phyloP scores from a whole-genome alignment of 2,329 filamentous ascomycete genomes.

The Neodidymelliopsis sp. region DNA sequence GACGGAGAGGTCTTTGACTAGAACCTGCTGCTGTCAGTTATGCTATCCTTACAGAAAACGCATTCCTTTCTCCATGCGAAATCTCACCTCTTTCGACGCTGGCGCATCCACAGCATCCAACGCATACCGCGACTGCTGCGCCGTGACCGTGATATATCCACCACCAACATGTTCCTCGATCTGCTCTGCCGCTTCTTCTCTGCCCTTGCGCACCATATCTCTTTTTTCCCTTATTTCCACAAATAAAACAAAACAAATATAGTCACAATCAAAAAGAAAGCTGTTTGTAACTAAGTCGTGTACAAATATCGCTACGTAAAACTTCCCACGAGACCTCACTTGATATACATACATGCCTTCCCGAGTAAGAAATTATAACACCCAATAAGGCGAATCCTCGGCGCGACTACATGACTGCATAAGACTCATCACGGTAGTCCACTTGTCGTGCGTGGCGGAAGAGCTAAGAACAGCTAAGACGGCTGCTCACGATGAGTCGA shows the following conservation, averaged over 20 bases:
- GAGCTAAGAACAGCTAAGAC: background rate
- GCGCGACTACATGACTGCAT: no score
- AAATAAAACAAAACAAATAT: no score
- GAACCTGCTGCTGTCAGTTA: constrained; percentile 40
- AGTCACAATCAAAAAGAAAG: no score
- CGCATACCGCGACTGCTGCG: constrained; percentile 50
- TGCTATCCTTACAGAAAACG: no score
- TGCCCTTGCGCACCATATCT: constrained; percentile 42
- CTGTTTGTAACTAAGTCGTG: no score
- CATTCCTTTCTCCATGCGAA: no score
- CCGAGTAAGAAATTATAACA: no score
- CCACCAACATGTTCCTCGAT: constrained; percentile 35
- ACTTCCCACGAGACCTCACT: no score
- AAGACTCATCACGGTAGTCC: no score
- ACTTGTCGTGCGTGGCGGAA: background rate
- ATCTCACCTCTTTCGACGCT: constrained; percentile 48
- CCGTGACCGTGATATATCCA: constrained; percentile 44
- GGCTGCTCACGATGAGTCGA: background rate
- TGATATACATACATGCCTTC: no score
- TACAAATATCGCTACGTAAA: no score
- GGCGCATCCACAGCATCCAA: constrained; percentile 49
- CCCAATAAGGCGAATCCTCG: no score
- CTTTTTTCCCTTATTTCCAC: background rate
- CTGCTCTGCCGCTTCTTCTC: constrained; percentile 23
- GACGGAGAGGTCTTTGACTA: constrained; percentile 74